These are phyloP conservation scores for Fusarium redolens DNA, from an alignment of 2,329 filamentous ascomycete species.

Conservation along the genomic window DNA sequence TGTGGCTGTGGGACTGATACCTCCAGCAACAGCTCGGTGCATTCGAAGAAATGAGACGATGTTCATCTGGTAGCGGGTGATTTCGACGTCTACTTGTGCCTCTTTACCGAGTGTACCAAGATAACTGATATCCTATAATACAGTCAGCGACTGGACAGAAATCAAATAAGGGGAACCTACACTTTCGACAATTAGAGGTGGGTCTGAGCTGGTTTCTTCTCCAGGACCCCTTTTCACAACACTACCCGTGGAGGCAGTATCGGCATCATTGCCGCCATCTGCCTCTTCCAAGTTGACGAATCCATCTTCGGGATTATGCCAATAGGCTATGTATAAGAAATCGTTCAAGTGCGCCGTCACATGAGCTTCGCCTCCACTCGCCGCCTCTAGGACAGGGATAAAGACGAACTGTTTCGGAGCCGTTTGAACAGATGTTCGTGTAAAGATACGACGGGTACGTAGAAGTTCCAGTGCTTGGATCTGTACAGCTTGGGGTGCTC, in stretches of 20 bases:
- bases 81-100: slow-evolving; percentile 77
- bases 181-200: slow-evolving; percentile 55
- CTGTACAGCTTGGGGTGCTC: slow-evolving; percentile 80
- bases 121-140: slow-evolving; percentile 64
- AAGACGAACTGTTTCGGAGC: slow-evolving; percentile 85
- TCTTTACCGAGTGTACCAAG: slow-evolving; percentile 68
- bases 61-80: slow-evolving; percentile 87
- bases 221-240: slow-evolving; percentile 56
- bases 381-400: slow-evolving; percentile 73
- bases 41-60: slow-evolving; percentile 87
- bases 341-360: slow-evolving; percentile 77
- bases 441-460: slow-evolving; percentile 81
- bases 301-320: slow-evolving; percentile 78
- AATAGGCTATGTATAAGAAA: slow-evolving; percentile 88
- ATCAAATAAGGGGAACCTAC: slow-evolving; percentile 48
- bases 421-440: slow-evolving; percentile 76
- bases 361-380: slow-evolving; percentile 58
- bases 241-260: slow-evolving; percentile 56
- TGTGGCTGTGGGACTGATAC: slow-evolving; percentile 82
- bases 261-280: slow-evolving; percentile 47
- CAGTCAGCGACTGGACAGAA: slow-evolving; percentile 12
- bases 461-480: slow-evolving; percentile 84
- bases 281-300: slow-evolving; percentile 79
- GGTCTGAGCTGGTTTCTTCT: slow-evolving; percentile 31
- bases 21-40: slow-evolving; percentile 84